Conservation (phyloP, 1,139 yeast genomes). For the Spathaspora sp. region DNA sequence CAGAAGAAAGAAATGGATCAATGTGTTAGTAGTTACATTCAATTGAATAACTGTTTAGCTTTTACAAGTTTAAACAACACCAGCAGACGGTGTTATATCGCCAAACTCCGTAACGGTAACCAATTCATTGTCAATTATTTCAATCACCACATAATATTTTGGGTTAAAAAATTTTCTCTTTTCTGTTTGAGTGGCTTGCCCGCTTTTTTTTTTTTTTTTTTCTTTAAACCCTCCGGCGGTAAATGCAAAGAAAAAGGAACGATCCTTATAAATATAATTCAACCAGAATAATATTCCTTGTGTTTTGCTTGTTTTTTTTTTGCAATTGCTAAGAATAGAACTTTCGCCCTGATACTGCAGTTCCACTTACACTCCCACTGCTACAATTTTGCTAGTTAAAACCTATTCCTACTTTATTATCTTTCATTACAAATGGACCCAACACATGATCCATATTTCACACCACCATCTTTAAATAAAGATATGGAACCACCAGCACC, state of each 20-base stretch:
- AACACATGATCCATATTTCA: conserved; percentile 73
- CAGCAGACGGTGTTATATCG: too few species aligned
- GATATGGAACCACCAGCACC: conserved; percentile 70
- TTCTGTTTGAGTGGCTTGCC: too few species aligned
- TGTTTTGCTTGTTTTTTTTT: background rate
- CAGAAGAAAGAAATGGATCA: too few species aligned
- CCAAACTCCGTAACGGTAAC: too few species aligned
- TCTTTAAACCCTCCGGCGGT: background rate
- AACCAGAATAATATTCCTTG: too few species aligned
- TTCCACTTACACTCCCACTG: background rate
- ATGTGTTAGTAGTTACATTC: too few species aligned
- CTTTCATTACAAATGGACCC: conserved; percentile 60
- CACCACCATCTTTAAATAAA: conserved; percentile 66
- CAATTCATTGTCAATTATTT: too few species aligned
- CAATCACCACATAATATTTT: too few species aligned
- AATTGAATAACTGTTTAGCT: too few species aligned
- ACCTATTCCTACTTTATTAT: background rate
- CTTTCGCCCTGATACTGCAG: background rate
- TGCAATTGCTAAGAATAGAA: background rate
- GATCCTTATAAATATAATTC: background rate
- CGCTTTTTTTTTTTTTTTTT: background rate
- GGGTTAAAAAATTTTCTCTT: too few species aligned
- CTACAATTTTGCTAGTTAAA: background rate
- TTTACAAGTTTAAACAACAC: too few species aligned
- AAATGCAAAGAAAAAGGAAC: background rate